A percentile compares a stretch with the other conserved stretches of the same genome.
These are phyloP conservation scores for Astragalus membranaceus DNA, from an alignment of 306 rosid genomes.

Conservation along the genomic window DNA sequence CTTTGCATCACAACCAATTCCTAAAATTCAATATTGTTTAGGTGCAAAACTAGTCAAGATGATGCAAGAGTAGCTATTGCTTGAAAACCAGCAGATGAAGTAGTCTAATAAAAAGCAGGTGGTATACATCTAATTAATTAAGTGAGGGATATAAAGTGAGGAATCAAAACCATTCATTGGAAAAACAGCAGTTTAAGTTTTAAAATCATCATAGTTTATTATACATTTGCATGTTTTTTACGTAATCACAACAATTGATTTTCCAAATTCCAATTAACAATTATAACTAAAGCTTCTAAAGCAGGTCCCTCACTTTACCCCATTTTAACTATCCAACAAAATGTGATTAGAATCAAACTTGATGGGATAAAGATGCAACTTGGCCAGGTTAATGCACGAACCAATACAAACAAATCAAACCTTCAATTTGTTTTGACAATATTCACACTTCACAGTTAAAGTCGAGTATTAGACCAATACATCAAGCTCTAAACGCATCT, in stretches of 20 bases:
- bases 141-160: not conserved
- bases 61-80: constrained; percentile 2
- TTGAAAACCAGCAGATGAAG: constrained; percentile 1
- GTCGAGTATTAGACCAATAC: constrained; percentile 7
- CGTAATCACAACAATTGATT: not conserved
- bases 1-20: constrained; percentile 98
- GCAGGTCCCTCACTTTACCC: not conserved
- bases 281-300: not conserved
- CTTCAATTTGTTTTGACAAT: constrained; percentile 2
- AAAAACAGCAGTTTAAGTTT: not conserved
- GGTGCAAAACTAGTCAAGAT: constrained; percentile 21
- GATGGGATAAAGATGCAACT: constrained; percentile 5
- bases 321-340: not conserved
- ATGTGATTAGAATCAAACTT: not conserved
- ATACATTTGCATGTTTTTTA: not conserved
- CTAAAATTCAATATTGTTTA: constrained; percentile 38
- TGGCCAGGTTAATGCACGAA: not conserved
- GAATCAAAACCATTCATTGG: not conserved
- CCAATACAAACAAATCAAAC: constrained; percentile 5
- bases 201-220: not conserved
- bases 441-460: constrained; percentile 4
- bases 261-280: not conserved
- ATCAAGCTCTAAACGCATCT: constrained; percentile 13
- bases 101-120: constrained; percentile 9
- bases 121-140: not conserved